A percentile compares a stretch with the other conserved stretches of the same genome.
Evolutionary conservation across 345 rosid genomes (phyloP).

Genomic region (Tarenaya hassleriana): DNA sequence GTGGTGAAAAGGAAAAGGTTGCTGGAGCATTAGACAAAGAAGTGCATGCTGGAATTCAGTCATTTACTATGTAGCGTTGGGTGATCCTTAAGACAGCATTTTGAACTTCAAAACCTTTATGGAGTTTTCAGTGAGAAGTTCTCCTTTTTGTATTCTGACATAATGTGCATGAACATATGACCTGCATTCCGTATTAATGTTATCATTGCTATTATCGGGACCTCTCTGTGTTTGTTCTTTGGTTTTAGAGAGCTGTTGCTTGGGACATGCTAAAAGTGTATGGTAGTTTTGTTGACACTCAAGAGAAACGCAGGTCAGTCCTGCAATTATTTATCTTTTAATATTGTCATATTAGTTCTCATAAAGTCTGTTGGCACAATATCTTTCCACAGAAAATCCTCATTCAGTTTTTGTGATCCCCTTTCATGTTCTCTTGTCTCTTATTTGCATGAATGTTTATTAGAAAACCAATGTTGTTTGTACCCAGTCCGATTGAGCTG

Average conservation of each 20-base stretch:
- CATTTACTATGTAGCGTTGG: no score
- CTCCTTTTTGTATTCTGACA: neutral
- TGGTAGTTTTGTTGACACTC: slow-evolving; percentile 64
- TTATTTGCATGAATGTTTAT: slow-evolving; percentile 9
- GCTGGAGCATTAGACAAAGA: no score
- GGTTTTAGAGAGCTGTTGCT: slow-evolving; percentile 62
- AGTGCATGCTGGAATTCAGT: no score
- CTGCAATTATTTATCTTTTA: slow-evolving; percentile 3
- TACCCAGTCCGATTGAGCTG: slow-evolving; percentile 19
- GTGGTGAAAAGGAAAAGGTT: no score
- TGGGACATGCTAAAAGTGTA: slow-evolving; percentile 98
- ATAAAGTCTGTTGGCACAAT: slow-evolving; percentile 9
- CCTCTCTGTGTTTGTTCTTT: slow-evolving; percentile 10
- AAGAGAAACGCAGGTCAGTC: slow-evolving; percentile 77
- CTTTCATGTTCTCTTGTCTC: slow-evolving; percentile 5
- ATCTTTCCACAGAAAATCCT: slow-evolving; percentile 12
- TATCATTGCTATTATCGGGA: neutral
- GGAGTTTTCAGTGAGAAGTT: no score
- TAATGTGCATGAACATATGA: slow-evolving; percentile 11
- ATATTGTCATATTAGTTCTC: neutral
- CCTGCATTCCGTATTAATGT: neutral
- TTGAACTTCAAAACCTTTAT: no score
- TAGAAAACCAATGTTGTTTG: slow-evolving; percentile 21
- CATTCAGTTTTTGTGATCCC: slow-evolving; percentile 3
- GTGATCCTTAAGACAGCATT: no score